phyloP scores from a whole-genome alignment of 768 basidiomycete genomes.

The Tephrocybe rancida region DNA sequence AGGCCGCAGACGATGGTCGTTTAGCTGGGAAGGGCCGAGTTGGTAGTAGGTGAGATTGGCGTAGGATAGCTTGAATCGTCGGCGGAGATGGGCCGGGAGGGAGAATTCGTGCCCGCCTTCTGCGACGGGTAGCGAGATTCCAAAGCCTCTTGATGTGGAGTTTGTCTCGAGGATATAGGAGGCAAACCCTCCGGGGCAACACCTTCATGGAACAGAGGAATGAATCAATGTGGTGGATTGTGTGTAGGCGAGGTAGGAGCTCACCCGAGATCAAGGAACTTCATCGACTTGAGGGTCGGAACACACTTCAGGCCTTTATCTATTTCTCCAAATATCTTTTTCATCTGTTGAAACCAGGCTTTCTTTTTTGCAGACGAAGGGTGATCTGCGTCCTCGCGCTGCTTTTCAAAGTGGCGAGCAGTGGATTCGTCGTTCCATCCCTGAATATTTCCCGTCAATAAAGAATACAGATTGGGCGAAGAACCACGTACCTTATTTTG shows the following conservation, averaged over 20 bases:
- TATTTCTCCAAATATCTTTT: slow-evolving; percentile 22
- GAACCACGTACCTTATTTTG: background rate
- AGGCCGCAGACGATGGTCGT: too few relatives aligned
- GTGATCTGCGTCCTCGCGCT: too few relatives aligned
- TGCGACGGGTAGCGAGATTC: slow-evolving; percentile 26
- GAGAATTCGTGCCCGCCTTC: slow-evolving; percentile 25
- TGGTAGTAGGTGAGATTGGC: slow-evolving; percentile 27
- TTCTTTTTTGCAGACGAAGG: too few relatives aligned
- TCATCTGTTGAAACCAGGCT: slow-evolving; percentile 23
- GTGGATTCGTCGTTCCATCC: too few relatives aligned
- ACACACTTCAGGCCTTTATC: slow-evolving; percentile 21
- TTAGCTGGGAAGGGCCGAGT: slow-evolving; percentile 15
- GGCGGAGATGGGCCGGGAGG: slow-evolving; percentile 18
- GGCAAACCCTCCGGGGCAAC: slow-evolving; percentile 31
- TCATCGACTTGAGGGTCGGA: slow-evolving; percentile 12
- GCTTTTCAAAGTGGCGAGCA: too few relatives aligned
- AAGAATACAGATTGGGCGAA: too few relatives aligned
- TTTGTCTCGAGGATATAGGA: slow-evolving; percentile 30
- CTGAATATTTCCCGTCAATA: too few relatives aligned
- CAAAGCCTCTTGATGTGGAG: slow-evolving; percentile 19
- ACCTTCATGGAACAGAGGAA: slow-evolving; percentile 22
- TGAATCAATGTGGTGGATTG: background rate
- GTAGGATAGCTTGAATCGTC: slow-evolving; percentile 24
- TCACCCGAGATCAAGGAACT: slow-evolving; percentile 31
- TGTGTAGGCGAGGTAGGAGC: background rate